A percentile compares a stretch with the other conserved stretches of the same genome.
Conservation (phyloP, 2,329 filamentous ascomycete genomes). For the Ophiostoma pallidulum region DNA sequence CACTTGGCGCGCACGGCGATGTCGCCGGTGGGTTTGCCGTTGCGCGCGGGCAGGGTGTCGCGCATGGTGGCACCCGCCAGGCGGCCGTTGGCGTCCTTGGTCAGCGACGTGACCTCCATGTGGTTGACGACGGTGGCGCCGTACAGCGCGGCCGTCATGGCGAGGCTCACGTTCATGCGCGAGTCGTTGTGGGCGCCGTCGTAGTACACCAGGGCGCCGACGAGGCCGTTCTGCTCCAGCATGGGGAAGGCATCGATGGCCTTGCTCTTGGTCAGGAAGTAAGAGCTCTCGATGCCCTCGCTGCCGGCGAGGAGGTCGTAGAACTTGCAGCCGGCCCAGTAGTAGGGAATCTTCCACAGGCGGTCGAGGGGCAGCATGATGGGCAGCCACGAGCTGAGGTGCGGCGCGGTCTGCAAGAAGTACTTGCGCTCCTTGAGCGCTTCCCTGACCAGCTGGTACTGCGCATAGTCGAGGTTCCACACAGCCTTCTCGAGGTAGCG, state of each 20-base stretch:
- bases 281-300: conserved; percentile 75
- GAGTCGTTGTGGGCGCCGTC: conserved; percentile 82
- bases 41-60: conserved; percentile 45
- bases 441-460: conserved; percentile 72
- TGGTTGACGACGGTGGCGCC: conserved; percentile 74
- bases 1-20: conserved; percentile 70
- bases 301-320: conserved; percentile 75
- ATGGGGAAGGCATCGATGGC: conserved; percentile 71
- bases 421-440: conserved; percentile 74
- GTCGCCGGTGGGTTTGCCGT: conserved; percentile 40
- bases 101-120: conserved; percentile 64
- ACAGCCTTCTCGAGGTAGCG: conserved; percentile 79
- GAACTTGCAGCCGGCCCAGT: conserved; percentile 61
- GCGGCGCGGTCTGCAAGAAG: conserved; percentile 72
- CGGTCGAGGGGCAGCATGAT: conserved; percentile 75
- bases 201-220: conserved; percentile 77
- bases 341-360: conserved; percentile 74
- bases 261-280: conserved; percentile 69
- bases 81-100: conserved; percentile 60
- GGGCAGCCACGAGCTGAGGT: conserved; percentile 69
- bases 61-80: conserved; percentile 60
- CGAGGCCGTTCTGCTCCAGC: conserved; percentile 61
- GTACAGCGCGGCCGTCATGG: conserved; percentile 70
- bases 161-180: conserved; percentile 76
- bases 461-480: conserved; percentile 74